phyloP scores from a whole-genome alignment of 768 basidiomycete genomes.

The Rhodotorula kratochvilovae region DNA sequence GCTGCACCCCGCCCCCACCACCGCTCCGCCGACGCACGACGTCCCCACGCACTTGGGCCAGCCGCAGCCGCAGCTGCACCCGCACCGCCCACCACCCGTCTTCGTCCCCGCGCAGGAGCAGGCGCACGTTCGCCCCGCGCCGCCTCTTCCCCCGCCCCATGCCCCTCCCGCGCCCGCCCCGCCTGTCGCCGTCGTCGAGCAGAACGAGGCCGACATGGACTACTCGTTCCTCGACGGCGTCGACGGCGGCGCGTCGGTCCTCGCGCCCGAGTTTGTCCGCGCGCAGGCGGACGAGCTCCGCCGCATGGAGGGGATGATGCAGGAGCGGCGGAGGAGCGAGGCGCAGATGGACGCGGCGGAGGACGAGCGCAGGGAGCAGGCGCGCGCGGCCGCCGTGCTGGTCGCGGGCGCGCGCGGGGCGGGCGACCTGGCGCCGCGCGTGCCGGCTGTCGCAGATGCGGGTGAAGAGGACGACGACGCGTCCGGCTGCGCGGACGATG shows the following conservation, averaged over 20 bases:
- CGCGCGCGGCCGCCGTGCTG: not conserved
- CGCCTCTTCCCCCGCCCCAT: too few relatives aligned
- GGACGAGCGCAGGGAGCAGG: not conserved
- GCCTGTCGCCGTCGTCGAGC: not conserved
- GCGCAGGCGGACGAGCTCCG: not conserved
- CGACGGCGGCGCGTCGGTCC: not conserved
- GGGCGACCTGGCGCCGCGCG: too few relatives aligned
- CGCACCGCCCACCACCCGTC: too few relatives aligned
- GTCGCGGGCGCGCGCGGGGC: not conserved
- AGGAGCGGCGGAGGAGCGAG: too few relatives aligned
- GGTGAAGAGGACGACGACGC: not conserved
- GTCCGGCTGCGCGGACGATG: not conserved
- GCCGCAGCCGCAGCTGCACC: too few relatives aligned
- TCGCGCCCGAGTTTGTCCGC: not conserved
- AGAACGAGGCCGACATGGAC: not conserved
- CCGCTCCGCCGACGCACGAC: too few relatives aligned
- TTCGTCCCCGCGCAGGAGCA: too few relatives aligned
- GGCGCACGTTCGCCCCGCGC: not conserved
- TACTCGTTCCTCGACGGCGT: slow-evolving; percentile 1
- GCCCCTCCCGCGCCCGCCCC: too few relatives aligned
- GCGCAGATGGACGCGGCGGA: slow-evolving; percentile 1
- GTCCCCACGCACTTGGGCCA: too few relatives aligned
- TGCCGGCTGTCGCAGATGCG: too few relatives aligned
- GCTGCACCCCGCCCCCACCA: too few relatives aligned
- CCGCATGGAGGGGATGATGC: not conserved